These are phyloP conservation scores for Tremella fuciformis DNA, from an alignment of 768 basidiomycete species.

Conservation along the genomic window DNA sequence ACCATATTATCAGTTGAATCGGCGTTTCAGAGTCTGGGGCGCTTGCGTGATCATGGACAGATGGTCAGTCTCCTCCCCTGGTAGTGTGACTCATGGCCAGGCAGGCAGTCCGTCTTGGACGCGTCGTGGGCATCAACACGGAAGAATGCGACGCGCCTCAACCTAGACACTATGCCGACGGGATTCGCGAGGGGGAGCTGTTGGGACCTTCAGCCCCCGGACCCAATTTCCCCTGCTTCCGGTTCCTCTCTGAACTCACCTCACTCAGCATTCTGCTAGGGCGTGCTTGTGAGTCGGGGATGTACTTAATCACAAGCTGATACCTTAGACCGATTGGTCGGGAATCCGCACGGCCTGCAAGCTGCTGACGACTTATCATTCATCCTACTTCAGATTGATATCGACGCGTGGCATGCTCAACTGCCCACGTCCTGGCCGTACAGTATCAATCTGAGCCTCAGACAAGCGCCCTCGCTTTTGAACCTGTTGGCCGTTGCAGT, in stretches of 20 bases:
- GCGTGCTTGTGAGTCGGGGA: slow-evolving; percentile 14
- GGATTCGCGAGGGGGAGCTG: too few relatives aligned
- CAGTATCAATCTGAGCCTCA: slow-evolving; percentile 3
- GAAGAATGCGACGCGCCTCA: slow-evolving; percentile 25
- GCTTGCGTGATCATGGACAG: slow-evolving; percentile 24
- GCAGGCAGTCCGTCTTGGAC: slow-evolving; percentile 21
- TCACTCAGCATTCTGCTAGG: slow-evolving; percentile 21
- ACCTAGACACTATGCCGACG: slow-evolving; percentile 3
- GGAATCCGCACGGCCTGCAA: too few relatives aligned
- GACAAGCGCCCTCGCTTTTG: slow-evolving; percentile 19
- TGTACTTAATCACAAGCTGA: too few relatives aligned
- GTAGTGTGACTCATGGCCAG: not conserved
- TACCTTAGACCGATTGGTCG: too few relatives aligned
- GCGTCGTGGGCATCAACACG: slow-evolving; percentile 15
- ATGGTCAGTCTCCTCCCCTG: slow-evolving; percentile 17
- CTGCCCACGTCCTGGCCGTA: slow-evolving; percentile 26
- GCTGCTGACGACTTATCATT: slow-evolving; percentile 22
- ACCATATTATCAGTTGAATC: slow-evolving; percentile 23
- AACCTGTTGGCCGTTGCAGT: slow-evolving; percentile 21
- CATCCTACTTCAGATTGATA: slow-evolving; percentile 17
- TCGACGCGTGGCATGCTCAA: slow-evolving; percentile 24
- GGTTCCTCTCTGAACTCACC: slow-evolving; percentile 23
- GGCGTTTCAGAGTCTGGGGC: slow-evolving; percentile 26
- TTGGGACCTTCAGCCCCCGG: too few relatives aligned
- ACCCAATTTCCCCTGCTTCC: slow-evolving; percentile 20